Evolutionary conservation across 2,329 filamentous ascomycete genomes (phyloP).

Genomic region (Aspergillus chevalieri): DNA sequence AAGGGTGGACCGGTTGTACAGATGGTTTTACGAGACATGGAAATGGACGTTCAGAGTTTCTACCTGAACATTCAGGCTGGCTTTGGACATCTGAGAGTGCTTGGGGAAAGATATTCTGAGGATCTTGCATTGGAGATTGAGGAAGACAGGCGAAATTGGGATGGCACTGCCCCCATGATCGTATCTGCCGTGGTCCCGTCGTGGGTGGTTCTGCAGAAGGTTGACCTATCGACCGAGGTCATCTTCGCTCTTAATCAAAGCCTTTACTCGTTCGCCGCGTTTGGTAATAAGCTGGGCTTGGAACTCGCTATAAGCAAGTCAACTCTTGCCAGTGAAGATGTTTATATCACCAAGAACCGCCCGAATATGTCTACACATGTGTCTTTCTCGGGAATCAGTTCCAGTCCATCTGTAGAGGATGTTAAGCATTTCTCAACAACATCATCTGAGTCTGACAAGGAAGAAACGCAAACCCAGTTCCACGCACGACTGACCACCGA

Average conservation of each 20-base stretch:
- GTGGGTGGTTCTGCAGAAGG: background rate
- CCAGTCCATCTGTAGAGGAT: no score
- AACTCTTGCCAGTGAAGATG: conserved; percentile 10
- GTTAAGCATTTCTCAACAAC: no score
- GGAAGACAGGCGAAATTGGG: conserved; percentile 17
- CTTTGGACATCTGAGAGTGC: background rate
- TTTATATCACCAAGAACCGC: conserved; percentile 21
- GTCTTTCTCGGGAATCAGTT: background rate
- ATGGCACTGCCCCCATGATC: conserved; percentile 17
- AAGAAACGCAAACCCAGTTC: background rate
- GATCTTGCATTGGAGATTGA: conserved; percentile 10
- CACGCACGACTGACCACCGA: background rate
- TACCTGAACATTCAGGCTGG: background rate
- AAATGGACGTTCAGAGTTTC: background rate
- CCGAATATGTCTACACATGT: conserved; percentile 17
- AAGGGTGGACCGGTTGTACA: background rate
- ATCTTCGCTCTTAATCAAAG: background rate
- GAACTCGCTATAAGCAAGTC: conserved; percentile 15
- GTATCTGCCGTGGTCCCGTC: conserved; percentile 14
- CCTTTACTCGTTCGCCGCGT: background rate
- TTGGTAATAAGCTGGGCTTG: conserved; percentile 9
- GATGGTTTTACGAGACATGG: background rate
- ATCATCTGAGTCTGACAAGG: no score
- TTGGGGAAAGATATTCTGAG: background rate
- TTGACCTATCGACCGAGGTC: background rate